Base-by-base conservation (phyloP, 2,329 filamentous ascomycete genomes). In the Fusarium sp. region DNA sequence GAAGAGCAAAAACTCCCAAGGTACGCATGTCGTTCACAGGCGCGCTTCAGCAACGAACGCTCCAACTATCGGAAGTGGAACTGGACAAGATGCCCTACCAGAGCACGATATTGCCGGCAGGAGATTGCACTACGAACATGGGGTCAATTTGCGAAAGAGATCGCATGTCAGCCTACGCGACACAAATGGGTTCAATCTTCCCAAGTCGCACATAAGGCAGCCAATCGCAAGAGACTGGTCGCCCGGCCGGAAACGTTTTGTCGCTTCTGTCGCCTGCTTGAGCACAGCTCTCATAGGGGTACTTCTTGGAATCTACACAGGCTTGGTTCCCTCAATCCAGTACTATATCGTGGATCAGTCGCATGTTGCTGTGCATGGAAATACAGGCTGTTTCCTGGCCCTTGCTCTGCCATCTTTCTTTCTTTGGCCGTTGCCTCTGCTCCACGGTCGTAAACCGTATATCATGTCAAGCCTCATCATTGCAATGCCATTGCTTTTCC, bases 361-460 rank as follows among this genome's bases (percentile, higher is more conserved):
- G 46, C 91, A 93, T 73, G 84, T 87, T 63, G 85, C 89, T 3
- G 89, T 94, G 29, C 83, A 93, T 38, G 92, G 92, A 6, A 94
- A 94, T 71, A 90, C 92, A 18, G 86, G 89, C 27, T 86, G 94
- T 56, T 94, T 92, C 76, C 75, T 91, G 32, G 91, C 91, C 11
- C 84, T 94, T 67, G 90, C 91, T 1, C 79, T 94, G 41, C 88
- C 91, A 0, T 92, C 90, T 0, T 86, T 93, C 59, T 81, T 93
- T 62, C 87, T 87, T 70, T 94, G 92, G 92, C 91, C 92, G 5
- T 80, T 94, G 8, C 91, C 92, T 9, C 83, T 93, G 9, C 84
- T 94, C 2, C 92, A 94, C 76, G 92, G 92, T 6, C 86, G 92
- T 13, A 94, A 94, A 75, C 90, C 91, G 2, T 94, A 94, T 74